Conservation (phyloP, 345 rosid species). For the Acer yangbiense region DNA sequence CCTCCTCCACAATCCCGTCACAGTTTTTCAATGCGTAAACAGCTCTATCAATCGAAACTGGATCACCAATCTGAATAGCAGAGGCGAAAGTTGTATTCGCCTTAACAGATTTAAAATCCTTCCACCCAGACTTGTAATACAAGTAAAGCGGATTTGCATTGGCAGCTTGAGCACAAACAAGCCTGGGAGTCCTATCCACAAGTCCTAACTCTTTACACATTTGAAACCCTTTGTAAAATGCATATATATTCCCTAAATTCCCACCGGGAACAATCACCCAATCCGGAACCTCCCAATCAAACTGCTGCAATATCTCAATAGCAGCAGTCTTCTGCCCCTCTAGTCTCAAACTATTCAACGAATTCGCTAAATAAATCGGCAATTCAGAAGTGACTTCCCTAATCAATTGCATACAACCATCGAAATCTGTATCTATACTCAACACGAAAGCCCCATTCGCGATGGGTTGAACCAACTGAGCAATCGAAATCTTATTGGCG, state of each 20-base stretch:
- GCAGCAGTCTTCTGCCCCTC: constrained; percentile 61
- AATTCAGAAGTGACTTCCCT: constrained; percentile 50
- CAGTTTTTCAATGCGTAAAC: constrained; percentile 52
- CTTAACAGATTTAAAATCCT: constrained; percentile 44
- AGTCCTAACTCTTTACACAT: constrained; percentile 53
- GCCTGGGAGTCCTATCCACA: constrained; percentile 49
- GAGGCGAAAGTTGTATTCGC: constrained; percentile 51
- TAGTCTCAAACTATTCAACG: constrained; percentile 49
- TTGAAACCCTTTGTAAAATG: constrained; percentile 50
- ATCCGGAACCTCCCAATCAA: constrained; percentile 55
- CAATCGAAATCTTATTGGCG: no score
- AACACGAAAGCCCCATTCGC: constrained; percentile 57
- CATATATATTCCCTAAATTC: constrained; percentile 54
- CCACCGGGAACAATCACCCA: constrained; percentile 62
- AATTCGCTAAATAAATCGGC: constrained; percentile 54
- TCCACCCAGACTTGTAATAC: constrained; percentile 49
- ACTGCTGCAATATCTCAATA: constrained; percentile 56
- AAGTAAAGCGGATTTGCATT: constrained; percentile 54
- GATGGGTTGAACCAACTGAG: constrained; percentile 16
- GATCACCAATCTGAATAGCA: constrained; percentile 58
- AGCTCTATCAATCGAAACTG: constrained; percentile 56
- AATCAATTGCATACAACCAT: constrained; percentile 56
- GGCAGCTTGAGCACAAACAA: constrained; percentile 57
- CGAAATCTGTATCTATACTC: constrained; percentile 54
- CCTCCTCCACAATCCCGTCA: constrained; percentile 58